Conservation (phyloP, 768 basidiomycete genomes). For the Sarcomyxa edulis region DNA sequence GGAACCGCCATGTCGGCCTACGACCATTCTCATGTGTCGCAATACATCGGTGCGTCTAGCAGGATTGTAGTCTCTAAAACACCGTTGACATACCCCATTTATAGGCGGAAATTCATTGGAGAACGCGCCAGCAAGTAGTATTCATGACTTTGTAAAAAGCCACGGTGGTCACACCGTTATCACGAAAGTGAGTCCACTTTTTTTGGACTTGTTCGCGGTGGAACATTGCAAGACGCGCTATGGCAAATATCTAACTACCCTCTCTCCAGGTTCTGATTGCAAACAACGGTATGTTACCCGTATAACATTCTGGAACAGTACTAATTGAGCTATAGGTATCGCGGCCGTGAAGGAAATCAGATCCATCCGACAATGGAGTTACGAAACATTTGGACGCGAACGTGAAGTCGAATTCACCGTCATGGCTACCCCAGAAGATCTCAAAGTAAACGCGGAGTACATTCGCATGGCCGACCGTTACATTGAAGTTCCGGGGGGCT, state of each 20-base stretch:
- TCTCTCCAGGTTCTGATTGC: constrained; percentile 85
- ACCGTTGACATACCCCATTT: constrained; percentile 11
- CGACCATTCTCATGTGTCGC: constrained; percentile 51
- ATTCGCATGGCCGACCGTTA: constrained; percentile 99
- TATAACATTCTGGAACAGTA: constrained; percentile 5
- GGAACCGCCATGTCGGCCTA: constrained; percentile 38
- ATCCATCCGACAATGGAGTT: constrained; percentile 98
- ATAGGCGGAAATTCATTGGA: constrained; percentile 94
- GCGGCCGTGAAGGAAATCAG: constrained; percentile 99
- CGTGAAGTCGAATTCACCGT: constrained; percentile 97
- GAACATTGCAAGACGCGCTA: background rate
- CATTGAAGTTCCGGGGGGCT: constrained; percentile 96
- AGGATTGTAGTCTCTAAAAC: constrained; percentile 10
- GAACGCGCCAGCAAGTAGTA: constrained; percentile 69
- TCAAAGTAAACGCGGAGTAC: constrained; percentile 98
- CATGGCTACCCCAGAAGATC: constrained; percentile 98
- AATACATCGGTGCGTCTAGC: constrained; percentile 40
- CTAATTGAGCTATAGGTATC: constrained; percentile 64
- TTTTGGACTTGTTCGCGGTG: constrained; percentile 3
- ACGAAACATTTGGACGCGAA: constrained; percentile 97
- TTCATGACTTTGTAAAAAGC: constrained; percentile 86
- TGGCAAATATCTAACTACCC: constrained; percentile 3
- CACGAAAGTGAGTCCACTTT: constrained; percentile 73
- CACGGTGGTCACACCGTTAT: constrained; percentile 98
- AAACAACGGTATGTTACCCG: constrained; percentile 72